phyloP scores from a whole-genome alignment of 306 rosid species.

The Potentilla sterilis region DNA sequence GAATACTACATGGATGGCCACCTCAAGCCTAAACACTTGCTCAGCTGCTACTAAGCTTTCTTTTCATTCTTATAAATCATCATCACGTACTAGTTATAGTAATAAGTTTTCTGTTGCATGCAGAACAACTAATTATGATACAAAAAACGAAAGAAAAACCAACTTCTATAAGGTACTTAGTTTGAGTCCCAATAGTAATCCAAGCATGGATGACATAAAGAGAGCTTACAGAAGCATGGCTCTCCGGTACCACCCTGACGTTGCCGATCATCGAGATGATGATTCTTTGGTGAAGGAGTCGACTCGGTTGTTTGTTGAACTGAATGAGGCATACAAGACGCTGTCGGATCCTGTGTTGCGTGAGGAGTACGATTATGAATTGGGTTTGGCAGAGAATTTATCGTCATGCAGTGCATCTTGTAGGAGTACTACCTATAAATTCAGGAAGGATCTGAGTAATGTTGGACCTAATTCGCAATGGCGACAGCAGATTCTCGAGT shows the following conservation, averaged over 20 bases:
- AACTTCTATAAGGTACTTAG: constrained; percentile 47
- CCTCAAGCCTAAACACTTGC: neutral
- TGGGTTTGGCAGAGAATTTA: constrained; percentile 25
- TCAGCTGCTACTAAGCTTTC: neutral
- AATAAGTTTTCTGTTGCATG: constrained; percentile 26
- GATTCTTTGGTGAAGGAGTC: constrained; percentile 39
- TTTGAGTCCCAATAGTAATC: constrained; percentile 31
- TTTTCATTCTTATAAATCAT: neutral
- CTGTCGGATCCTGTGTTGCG: constrained; percentile 48
- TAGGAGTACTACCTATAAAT: neutral
- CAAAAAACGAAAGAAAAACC: neutral
- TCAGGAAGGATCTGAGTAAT: neutral
- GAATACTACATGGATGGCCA: neutral
- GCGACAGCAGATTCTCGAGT: constrained; percentile 48
- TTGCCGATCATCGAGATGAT: neutral
- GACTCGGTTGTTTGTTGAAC: constrained; percentile 46
- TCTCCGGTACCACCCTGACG: constrained; percentile 57
- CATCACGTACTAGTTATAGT: neutral
- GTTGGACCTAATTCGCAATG: constrained; percentile 30
- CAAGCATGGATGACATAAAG: constrained; percentile 54
- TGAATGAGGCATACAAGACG: constrained; percentile 56
- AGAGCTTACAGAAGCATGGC: constrained; percentile 62
- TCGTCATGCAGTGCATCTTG: neutral
- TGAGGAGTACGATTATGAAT: constrained; percentile 42
- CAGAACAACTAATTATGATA: constrained; percentile 9